Percentiles rank a stretch among this genome's conserved stretches.
phyloP scores from a whole-genome alignment of 352 stramenopile genomes.

The Phytophthora multivora region DNA sequence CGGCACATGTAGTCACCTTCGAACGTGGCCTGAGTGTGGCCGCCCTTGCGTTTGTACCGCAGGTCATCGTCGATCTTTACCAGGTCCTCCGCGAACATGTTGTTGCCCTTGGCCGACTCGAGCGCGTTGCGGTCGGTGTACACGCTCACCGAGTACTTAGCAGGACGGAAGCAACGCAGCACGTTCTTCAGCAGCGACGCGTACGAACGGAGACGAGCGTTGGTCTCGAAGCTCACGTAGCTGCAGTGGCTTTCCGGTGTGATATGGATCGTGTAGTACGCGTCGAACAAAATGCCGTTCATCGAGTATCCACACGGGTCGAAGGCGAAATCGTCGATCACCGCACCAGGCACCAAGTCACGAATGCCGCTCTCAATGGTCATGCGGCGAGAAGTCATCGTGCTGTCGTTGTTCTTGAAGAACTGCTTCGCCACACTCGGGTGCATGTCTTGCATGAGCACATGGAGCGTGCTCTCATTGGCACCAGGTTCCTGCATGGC shows the following conservation, averaged over 20 bases:
- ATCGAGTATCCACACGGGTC: slow-evolving; percentile 99
- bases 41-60: slow-evolving; percentile 82
- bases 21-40: slow-evolving; percentile 85
- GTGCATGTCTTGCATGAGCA: slow-evolving; percentile 90
- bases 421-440: slow-evolving; percentile 83
- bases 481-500: slow-evolving; percentile 21
- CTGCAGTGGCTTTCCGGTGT: slow-evolving; percentile 97
- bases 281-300: slow-evolving; percentile 98
- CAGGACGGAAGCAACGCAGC: slow-evolving; percentile 96
- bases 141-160: slow-evolving; percentile 97
- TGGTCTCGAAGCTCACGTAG: slow-evolving; percentile 99
- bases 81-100: slow-evolving; percentile 77
- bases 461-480: slow-evolving; percentile 79
- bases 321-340: slow-evolving; percentile 98
- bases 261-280: slow-evolving; percentile 99
- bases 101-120: slow-evolving; percentile 61
- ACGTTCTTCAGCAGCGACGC: slow-evolving; percentile 97
- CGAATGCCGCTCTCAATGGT: slow-evolving; percentile 95
- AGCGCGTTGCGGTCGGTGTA: slow-evolving; percentile 92
- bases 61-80: slow-evolving; percentile 77
- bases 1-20: slow-evolving; percentile 86
- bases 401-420: slow-evolving; percentile 76
- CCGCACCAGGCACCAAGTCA: slow-evolving; percentile 93
- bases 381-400: slow-evolving; percentile 88
- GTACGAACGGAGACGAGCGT: slow-evolving; percentile 86